phyloP scores from a whole-genome alignment of 768 basidiomycete genomes.

The Boletus tylopilopsis region DNA sequence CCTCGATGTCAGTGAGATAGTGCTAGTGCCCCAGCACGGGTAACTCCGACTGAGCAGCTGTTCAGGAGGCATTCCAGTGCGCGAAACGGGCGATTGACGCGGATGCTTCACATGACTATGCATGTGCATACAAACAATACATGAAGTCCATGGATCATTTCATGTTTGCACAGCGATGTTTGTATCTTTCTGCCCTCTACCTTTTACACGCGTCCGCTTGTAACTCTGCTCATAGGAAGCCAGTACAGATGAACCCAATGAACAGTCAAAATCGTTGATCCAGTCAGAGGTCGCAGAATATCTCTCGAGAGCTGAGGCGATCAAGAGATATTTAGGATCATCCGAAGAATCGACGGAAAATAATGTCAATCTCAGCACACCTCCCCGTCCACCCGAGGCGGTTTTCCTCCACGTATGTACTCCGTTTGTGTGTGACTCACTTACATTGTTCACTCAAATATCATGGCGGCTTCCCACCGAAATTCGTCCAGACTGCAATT shows the following conservation, averaged over 20 bases:
- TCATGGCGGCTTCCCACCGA: not conserved
- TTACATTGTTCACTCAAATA: not conserved
- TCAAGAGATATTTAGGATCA: constrained; percentile 70
- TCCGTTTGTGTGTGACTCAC: no score
- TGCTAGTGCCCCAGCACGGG: no score
- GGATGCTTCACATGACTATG: constrained; percentile 85
- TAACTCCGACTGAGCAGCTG: not conserved
- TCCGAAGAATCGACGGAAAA: not conserved
- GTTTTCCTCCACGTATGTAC: constrained; percentile 16
- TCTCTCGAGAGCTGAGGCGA: constrained; percentile 80
- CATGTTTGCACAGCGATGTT: constrained; percentile 93
- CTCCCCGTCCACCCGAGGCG: constrained; percentile 14
- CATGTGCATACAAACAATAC: constrained; percentile 90
- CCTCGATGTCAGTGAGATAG: constrained; percentile 18
- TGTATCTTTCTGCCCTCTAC: constrained; percentile 6
- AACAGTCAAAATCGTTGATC: constrained; percentile 81
- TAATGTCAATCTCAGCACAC: not conserved
- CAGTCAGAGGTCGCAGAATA: constrained; percentile 85
- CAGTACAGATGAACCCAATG: constrained; percentile 71
- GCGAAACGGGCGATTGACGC: constrained; percentile 88
- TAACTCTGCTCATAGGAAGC: constrained; percentile 3
- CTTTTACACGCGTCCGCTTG: not conserved
- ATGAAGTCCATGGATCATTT: constrained; percentile 95
- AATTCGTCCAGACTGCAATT: constrained; percentile 56
- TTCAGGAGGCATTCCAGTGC: constrained; percentile 75